Base-by-base conservation (phyloP, 2,329 filamentous ascomycete genomes). In the Fusarium cyanostomum region DNA sequence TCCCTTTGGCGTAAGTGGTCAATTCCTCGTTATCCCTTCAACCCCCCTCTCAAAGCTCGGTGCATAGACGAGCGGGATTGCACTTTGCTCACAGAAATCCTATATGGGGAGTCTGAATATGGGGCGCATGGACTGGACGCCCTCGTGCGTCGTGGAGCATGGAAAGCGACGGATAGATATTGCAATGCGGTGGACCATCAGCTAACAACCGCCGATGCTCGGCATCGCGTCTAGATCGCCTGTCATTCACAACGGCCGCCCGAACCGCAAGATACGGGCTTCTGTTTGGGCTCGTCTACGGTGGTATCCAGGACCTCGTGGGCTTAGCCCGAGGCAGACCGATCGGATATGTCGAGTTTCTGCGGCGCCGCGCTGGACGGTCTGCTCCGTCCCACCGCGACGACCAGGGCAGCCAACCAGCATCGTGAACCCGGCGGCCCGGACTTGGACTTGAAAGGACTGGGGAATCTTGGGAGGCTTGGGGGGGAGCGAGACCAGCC, bases 191-290 rank as follows among this genome's bases (percentile, higher is more conserved):
- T 56, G 66, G 58, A 61, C 42, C 55, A 44, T 30, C 57, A 50
- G 67, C 71, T 72, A 69, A 73, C 66, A 46, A 48, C 46, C 53
- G 72, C 72, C 71, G 67, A 72, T 65, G 43, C 42, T 73, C 67
- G 72, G 72, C 71, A 63, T 63, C 53, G 48, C 57, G 49, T 63
- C 43, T 74, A 94, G 91, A 94, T 80, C 85, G 89, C 37, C 92
- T 97, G 70, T 91, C 93, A 30, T 79, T 94, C 27, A 87, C 89
- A 57, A 91, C 90, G 46, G 88, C 89, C 35, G 90, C 89, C 15
- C 85, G 90, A 62, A 95, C 92, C 38, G 92, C 93, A 46, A 91
- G 88, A 73, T 86, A 91, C 68, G 94, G 93, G 1, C 80, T 97
- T 41, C 81, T 90, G 67, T 88, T 93, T 65, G 94, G 94, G 16